These are phyloP conservation scores for Chlorella sp. DNA, from an alignment of 139 green algal species.

Conservation along the genomic window DNA sequence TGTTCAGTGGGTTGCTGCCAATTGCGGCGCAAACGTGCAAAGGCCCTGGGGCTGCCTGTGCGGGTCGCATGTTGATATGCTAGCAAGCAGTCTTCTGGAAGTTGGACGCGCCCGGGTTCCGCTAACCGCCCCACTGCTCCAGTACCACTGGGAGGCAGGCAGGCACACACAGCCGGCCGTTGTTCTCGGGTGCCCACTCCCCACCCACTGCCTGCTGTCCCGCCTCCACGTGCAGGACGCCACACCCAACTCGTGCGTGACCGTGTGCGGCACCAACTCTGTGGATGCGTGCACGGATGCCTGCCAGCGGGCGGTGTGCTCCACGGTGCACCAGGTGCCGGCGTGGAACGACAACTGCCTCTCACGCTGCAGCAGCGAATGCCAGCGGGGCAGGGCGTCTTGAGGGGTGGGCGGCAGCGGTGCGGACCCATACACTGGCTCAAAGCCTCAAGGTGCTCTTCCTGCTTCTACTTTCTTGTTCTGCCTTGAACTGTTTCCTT, in stretches of 20 bases:
- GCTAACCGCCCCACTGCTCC: too few relatives aligned
- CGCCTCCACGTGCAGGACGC: constrained; percentile 72
- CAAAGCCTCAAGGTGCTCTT: neutral
- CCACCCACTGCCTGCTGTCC: neutral
- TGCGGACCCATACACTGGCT: neutral
- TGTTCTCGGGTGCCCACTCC: neutral
- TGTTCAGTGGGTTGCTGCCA: neutral
- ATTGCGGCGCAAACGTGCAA: too few relatives aligned
- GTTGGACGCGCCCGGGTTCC: too few relatives aligned
- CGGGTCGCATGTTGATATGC: too few relatives aligned
- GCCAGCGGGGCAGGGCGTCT: constrained; percentile 53
- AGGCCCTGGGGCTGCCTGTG: too few relatives aligned
- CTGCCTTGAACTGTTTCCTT: neutral
- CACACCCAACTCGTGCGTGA: constrained; percentile 90
- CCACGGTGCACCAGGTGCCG: constrained; percentile 90
- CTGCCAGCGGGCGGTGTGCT: constrained; percentile 87
- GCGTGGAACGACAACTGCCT: constrained; percentile 95
- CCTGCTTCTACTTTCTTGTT: too few relatives aligned
- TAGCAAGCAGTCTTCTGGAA: too few relatives aligned
- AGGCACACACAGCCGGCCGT: neutral
- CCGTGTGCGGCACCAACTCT: constrained; percentile 88
- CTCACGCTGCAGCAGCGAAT: constrained; percentile 86
- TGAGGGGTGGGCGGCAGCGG: neutral
- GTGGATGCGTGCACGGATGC: constrained; percentile 92
- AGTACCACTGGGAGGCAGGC: neutral